A percentile compares a stretch with the other conserved stretches of the same genome.
These are phyloP conservation scores for Cryphonectria carpinicola DNA, from an alignment of 2,329 filamentous ascomycete species.

Conservation along the genomic window DNA sequence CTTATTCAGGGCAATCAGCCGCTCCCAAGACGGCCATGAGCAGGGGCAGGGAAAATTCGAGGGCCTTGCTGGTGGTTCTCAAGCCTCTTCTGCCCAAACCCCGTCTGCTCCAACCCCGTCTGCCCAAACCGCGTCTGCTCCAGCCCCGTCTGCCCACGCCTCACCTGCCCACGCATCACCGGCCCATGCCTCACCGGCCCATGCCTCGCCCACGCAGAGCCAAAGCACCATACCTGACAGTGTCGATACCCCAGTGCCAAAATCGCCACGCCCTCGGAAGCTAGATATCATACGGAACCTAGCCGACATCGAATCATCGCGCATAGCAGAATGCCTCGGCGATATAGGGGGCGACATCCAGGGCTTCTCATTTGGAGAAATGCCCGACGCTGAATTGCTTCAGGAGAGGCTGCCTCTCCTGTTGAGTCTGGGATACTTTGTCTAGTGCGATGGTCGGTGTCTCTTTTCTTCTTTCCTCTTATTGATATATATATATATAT, in stretches of 20 bases:
- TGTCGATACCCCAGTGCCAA: background rate
- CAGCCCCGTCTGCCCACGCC: too few relatives aligned
- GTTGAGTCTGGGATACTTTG: constrained; percentile 2
- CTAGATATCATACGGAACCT: constrained; percentile 10
- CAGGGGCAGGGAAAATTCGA: background rate
- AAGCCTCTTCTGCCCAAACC: too few relatives aligned
- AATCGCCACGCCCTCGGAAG: background rate
- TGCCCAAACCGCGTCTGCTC: too few relatives aligned
- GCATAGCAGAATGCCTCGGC: constrained; percentile 34
- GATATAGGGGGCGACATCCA: constrained; percentile 29
- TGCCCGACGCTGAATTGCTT: constrained; percentile 14
- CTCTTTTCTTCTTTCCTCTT: background rate
- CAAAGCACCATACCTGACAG: constrained; percentile 7
- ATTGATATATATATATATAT: background rate
- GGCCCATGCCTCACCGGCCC: constrained; percentile 31
- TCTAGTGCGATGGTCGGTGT: background rate
- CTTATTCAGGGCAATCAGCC: constrained; percentile 47
- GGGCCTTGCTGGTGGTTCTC: background rate
- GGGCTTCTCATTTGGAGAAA: constrained; percentile 27
- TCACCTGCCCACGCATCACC: too few relatives aligned
- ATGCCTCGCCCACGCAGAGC: constrained; percentile 38
- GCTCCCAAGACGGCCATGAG: constrained; percentile 6
- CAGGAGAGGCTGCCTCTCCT: constrained; percentile 18
- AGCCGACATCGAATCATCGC: constrained; percentile 29
- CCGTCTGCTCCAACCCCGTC: too few relatives aligned